Evolutionary conservation across 139 green algal genomes (phyloP).

Genomic region (Asterochloris sp.): DNA sequence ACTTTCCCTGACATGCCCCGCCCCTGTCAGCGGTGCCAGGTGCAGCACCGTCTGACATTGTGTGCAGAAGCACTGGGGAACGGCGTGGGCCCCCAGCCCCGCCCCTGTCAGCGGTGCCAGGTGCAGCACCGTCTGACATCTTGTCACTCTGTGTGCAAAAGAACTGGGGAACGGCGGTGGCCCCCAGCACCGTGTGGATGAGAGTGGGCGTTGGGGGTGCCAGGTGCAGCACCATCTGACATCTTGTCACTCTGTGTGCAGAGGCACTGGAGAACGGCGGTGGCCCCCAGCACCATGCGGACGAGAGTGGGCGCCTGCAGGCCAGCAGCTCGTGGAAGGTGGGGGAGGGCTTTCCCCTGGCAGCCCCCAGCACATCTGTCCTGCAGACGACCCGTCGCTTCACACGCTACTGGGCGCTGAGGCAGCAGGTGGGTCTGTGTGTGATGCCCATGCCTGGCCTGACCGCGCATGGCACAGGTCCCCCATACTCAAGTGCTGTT

Average conservation of each 20-base stretch:
- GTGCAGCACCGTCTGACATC: not conserved
- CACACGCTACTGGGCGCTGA: conserved; percentile 21
- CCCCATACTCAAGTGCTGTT: not conserved
- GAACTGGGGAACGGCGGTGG: too few species aligned
- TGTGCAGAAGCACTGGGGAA: too few species aligned
- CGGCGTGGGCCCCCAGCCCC: too few species aligned
- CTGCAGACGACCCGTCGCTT: conserved; percentile 22
- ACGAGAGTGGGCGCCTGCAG: too few species aligned
- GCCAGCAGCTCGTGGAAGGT: not conserved
- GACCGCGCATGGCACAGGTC: not conserved
- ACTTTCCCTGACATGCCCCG: too few species aligned
- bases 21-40: too few species aligned
- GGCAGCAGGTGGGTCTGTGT: not conserved
- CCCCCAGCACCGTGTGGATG: too few species aligned
- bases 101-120: too few species aligned
- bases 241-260: not conserved
- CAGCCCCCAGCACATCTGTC: not conserved
- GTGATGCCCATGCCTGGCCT: not conserved
- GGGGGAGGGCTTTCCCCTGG: conserved; percentile 18
- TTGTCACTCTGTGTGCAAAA: not conserved
- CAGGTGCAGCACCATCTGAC: not conserved
- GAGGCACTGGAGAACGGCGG: too few species aligned
- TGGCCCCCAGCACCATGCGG: too few species aligned
- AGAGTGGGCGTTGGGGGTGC: too few species aligned
- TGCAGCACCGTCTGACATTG: too few species aligned